Conservation (phyloP, 2,329 filamentous ascomycete genomes). For the Microdochium nivale region DNA sequence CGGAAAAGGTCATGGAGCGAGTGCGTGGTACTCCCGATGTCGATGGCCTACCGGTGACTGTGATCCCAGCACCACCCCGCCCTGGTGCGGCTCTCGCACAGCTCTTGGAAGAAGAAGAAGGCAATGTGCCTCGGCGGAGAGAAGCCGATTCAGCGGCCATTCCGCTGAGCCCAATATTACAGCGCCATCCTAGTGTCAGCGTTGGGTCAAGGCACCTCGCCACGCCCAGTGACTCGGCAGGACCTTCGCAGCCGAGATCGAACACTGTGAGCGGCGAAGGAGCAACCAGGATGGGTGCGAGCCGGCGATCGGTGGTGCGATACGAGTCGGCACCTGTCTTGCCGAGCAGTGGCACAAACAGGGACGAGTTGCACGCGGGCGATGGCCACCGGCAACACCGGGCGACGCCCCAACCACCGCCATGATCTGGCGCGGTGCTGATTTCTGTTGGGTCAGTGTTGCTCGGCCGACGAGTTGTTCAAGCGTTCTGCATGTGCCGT, state of each 20-base stretch:
- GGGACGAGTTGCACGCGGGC: neutral
- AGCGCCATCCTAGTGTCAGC: neutral
- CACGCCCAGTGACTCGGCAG: neutral
- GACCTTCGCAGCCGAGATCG: neutral
- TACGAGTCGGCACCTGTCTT: neutral
- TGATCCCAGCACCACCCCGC: constrained; percentile 55
- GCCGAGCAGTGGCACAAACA: neutral
- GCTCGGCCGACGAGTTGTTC: neutral
- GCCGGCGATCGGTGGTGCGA: neutral
- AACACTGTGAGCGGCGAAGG: neutral
- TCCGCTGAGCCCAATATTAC: neutral
- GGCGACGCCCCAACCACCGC: neutral
- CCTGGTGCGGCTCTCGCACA: constrained; percentile 46
- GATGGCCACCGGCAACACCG: neutral
- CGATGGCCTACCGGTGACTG: constrained; percentile 46
- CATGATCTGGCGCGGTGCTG: neutral
- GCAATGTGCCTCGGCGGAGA: neutral
- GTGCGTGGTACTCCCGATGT: constrained; percentile 45
- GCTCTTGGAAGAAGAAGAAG: constrained; percentile 45
- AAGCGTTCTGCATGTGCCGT: neutral
- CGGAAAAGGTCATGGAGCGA: constrained; percentile 49
- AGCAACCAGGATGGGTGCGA: neutral
- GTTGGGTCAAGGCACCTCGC: neutral
- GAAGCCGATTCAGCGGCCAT: neutral
- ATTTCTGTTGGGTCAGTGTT: neutral